Conservation (phyloP, 2,329 filamentous ascomycete species). For the Aschersonia sp. region DNA sequence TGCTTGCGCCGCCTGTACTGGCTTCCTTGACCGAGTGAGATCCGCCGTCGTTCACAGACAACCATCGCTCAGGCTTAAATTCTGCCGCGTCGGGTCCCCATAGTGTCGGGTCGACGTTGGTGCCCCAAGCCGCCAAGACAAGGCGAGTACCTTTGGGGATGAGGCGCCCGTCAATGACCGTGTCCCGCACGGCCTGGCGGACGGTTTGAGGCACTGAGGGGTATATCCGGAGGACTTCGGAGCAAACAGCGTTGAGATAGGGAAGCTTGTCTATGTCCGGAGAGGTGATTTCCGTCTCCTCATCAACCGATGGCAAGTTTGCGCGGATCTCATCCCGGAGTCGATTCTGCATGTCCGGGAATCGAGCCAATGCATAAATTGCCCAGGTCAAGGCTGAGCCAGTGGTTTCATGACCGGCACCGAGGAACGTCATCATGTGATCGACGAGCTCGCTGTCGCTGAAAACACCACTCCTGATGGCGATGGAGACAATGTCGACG, state of each 20-base stretch:
- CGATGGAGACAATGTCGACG: constrained; percentile 67
- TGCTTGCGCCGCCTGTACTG: constrained; percentile 55
- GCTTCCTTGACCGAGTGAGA: constrained; percentile 11
- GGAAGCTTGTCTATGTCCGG: constrained; percentile 55
- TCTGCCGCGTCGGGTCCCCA: constrained; percentile 65
- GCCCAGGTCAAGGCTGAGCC: constrained; percentile 62
- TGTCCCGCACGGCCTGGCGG: constrained; percentile 49
- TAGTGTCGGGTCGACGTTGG: constrained; percentile 51
- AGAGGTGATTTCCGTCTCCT: constrained; percentile 20
- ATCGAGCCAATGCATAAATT: constrained; percentile 50
- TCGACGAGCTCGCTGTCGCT: constrained; percentile 65
- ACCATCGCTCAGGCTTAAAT: constrained; percentile 73
- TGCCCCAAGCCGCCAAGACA: constrained; percentile 48
- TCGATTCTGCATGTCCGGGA: constrained; percentile 49
- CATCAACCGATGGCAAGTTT: constrained; percentile 37
- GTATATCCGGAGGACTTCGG: constrained; percentile 61
- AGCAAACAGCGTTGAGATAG: constrained; percentile 67
- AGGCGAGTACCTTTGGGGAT: constrained; percentile 60
- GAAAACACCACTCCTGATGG: constrained; percentile 61
- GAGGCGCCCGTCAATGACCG: constrained; percentile 45
- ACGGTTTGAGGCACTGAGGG: constrained; percentile 58
- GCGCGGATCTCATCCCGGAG: constrained; percentile 55
- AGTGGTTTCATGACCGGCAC: constrained; percentile 70
- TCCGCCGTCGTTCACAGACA: constrained; percentile 15
- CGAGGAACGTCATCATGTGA: constrained; percentile 82